A percentile compares a stretch with the other conserved stretches of the same genome.
phyloP scores from a whole-genome alignment of 352 stramenopile genomes.

The Globisporangium viniferum region DNA sequence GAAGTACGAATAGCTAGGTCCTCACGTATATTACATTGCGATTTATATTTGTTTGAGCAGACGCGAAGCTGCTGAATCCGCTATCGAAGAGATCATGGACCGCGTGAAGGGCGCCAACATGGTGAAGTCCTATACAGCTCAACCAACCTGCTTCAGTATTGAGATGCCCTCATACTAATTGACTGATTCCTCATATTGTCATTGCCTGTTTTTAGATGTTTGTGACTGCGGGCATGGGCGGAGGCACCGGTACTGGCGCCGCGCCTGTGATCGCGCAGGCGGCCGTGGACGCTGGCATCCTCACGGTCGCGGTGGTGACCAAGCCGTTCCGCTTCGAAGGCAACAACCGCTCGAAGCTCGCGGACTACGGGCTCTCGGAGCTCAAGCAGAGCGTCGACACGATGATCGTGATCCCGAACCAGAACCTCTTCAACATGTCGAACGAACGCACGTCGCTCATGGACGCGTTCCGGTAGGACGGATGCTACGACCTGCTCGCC shows the following conservation, averaged over 20 bases:
- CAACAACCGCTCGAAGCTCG: conserved; percentile 77
- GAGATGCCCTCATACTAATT: not conserved
- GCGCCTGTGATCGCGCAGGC: conserved; percentile 82
- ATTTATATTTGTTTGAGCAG: too few relatives aligned
- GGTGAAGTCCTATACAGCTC: conserved; percentile 29
- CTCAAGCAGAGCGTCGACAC: conserved; percentile 85
- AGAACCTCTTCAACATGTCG: conserved; percentile 89
- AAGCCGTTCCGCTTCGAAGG: conserved; percentile 88
- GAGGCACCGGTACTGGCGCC: conserved; percentile 78
- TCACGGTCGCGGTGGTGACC: conserved; percentile 85
- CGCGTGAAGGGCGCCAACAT: conserved; percentile 83
- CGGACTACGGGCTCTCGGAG: conserved; percentile 68
- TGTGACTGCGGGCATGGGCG: conserved; percentile 84
- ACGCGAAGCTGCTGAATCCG: conserved; percentile 67
- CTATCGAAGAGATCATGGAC: conserved; percentile 86
- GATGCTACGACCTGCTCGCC: not conserved
- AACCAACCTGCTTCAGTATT: not conserved
- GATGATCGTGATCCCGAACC: conserved; percentile 88
- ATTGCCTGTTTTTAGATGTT: conserved; percentile 60
- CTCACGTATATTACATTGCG: not conserved
- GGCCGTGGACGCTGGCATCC: conserved; percentile 77
- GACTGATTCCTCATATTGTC: too few relatives aligned
- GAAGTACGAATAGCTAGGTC: too few relatives aligned
- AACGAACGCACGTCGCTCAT: conserved; percentile 85
- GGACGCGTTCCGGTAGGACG: conserved; percentile 72